Conservation (phyloP, 73 alveolate genomes). For the Uronychia setigera region DNA sequence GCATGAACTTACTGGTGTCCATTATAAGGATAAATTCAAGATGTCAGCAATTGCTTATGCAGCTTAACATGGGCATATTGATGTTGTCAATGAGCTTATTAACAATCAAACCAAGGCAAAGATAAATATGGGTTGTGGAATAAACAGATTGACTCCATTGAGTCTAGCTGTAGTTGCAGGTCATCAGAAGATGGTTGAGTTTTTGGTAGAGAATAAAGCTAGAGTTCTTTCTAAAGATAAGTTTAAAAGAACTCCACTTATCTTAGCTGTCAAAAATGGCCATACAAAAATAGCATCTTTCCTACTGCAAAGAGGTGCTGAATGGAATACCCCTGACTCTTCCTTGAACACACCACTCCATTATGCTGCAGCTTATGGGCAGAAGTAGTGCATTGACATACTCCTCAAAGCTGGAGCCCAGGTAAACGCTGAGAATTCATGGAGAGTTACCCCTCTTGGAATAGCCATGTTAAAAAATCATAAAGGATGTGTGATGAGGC, state of each 20-base stretch:
- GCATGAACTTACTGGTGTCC: constrained; percentile 9
- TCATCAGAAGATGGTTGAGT: constrained; percentile 66
- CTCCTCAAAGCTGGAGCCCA: constrained; percentile 94
- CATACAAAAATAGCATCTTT: constrained; percentile 79
- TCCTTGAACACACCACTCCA: constrained; percentile 94
- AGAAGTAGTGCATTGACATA: constrained; percentile 82
- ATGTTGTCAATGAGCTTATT: constrained; percentile 78
- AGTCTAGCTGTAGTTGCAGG: constrained; percentile 77
- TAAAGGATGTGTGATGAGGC: constrained; percentile 82
- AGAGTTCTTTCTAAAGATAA: constrained; percentile 76
- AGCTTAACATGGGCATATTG: constrained; percentile 83
- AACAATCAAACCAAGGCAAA: constrained; percentile 64
- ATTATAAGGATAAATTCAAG: constrained; percentile 26
- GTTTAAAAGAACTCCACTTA: constrained; percentile 76
- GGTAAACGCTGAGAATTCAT: constrained; percentile 89
- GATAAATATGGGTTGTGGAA: constrained; percentile 76
- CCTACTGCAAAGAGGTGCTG: constrained; percentile 91
- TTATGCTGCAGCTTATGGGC: constrained; percentile 98
- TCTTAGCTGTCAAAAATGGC: constrained; percentile 89
- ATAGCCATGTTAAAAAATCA: constrained; percentile 95
- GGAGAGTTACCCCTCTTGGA: constrained; percentile 95
- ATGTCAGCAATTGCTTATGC: constrained; percentile 95
- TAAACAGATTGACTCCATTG: constrained; percentile 77
- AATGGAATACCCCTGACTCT: constrained; percentile 87
- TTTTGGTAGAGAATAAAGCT: constrained; percentile 70